Conservation (phyloP, 495 filamentous ascomycete species). For the Pyrenula aspistea region DNA sequence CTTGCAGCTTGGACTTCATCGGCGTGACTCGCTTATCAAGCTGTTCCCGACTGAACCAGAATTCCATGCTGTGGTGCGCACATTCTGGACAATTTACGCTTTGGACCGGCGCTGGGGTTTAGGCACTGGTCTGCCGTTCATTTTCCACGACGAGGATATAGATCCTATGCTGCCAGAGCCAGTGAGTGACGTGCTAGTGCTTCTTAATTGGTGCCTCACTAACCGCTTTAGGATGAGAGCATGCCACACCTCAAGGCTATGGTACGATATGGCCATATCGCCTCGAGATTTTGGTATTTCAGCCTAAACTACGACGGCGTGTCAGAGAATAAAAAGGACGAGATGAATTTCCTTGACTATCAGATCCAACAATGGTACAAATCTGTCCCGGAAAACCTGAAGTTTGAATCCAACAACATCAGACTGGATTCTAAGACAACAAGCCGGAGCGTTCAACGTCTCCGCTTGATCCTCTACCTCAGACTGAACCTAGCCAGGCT, state of each 20-base stretch:
- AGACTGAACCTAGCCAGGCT: constrained; percentile 77
- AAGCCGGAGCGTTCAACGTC: constrained; percentile 34
- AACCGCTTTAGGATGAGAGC: constrained; percentile 39
- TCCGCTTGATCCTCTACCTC: constrained; percentile 47
- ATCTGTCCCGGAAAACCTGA: constrained; percentile 42
- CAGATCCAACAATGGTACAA: constrained; percentile 72
- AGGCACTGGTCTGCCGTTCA: constrained; percentile 69
- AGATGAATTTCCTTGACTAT: constrained; percentile 65
- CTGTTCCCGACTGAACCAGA: constrained; percentile 49
- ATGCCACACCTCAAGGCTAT: constrained; percentile 64
- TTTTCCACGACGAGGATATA: constrained; percentile 71
- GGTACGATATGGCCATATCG: constrained; percentile 65
- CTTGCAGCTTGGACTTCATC: constrained; percentile 69
- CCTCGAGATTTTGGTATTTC: constrained; percentile 66
- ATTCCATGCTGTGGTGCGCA: constrained; percentile 44
- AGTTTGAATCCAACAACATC: constrained; percentile 44
- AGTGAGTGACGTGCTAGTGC: constrained; percentile 30
- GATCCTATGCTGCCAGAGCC: constrained; percentile 67
- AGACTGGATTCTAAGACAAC: constrained; percentile 27
- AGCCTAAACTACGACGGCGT: constrained; percentile 35
- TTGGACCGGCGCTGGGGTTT: constrained; percentile 76
- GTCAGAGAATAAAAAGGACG: constrained; percentile 42
- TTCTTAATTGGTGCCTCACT: constrained; percentile 2
- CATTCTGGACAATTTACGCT: constrained; percentile 74
- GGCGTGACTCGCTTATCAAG: constrained; percentile 57